Base-by-base conservation (phyloP, 345 rosid genomes). In the Gossypium mustelinum region DNA sequence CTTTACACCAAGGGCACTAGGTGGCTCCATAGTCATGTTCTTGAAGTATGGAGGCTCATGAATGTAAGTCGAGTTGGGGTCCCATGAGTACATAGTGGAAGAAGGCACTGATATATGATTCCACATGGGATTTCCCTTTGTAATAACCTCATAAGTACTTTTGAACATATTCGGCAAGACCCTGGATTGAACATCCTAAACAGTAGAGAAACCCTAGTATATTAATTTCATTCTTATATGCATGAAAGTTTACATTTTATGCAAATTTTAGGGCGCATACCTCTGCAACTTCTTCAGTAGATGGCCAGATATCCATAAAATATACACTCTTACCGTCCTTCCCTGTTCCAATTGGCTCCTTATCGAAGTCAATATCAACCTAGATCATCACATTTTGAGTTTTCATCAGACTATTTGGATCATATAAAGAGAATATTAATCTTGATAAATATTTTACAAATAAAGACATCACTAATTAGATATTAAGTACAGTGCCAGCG, bases 21-120 rank as follows among this genome's bases (percentile, higher is more conserved):
- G 97, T 80, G 97, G 97, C 79, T 86, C 86, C 87, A 90, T 83
- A 71, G 99, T 88, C 94, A 95, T 95, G 80, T 70, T 84, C 88
- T 93, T 93, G 84, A 95, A 95, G 85, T 95, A 95, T 0, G 98
- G 97, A 9, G 99, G 98, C 73, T 95, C 99, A 29, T 95, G 99
- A 79, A 95, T 93, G 87, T 95, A 95, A 77, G 98, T 95, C 55
- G 99, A 95, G 62, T 82, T 87, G 18, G 90, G 85, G 71, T 95
- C 98, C 98, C 98, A 95, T 9, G 91, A 81, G 74, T 91, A 95
- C 25, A 87, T 83, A 56, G 83, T 79, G 73, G 73, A 50, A 34
- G 84, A 83, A 24, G 98, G 90, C 47, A 91, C 97, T 3, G 93
- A 80, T 4, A 95, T 81, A 61, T 87, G 78, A 84, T 93, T 95